Evolutionary conservation across 1,139 yeast genomes (phyloP).

Genomic region (Debaryomyces fabryi): DNA sequence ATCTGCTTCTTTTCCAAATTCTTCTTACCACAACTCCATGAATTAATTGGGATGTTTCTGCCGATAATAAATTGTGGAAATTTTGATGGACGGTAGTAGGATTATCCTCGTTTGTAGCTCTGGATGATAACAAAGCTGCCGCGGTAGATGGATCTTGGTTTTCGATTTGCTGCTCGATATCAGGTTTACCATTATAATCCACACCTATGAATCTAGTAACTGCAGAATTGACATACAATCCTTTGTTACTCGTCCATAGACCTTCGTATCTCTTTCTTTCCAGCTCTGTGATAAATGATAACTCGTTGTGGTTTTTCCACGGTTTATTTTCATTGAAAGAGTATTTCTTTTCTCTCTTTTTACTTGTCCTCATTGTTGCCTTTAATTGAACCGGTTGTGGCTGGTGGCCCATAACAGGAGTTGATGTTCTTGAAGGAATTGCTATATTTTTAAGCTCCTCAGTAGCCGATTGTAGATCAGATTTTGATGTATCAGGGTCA

Average conservation of each 20-base stretch:
- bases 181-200: constrained; percentile 24
- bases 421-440: constrained; percentile 16
- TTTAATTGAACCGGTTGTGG: constrained; percentile 48
- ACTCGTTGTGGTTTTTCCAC: constrained; percentile 84
- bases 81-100: constrained; percentile 24
- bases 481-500: not conserved
- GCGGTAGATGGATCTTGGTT: constrained; percentile 14
- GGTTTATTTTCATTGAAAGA: constrained; percentile 88
- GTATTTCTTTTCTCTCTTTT: constrained; percentile 42
- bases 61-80: constrained; percentile 37
- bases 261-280: constrained; percentile 92
- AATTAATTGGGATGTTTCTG: constrained; percentile 43
- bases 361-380: constrained; percentile 68
- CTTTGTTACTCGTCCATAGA: constrained; percentile 87
- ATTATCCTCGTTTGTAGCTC: constrained; percentile 19
- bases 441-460: not conserved
- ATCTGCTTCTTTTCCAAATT: constrained; percentile 76
- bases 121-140: constrained; percentile 28
- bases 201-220: constrained; percentile 41
- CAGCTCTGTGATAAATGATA: constrained; percentile 60
- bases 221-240: constrained; percentile 55
- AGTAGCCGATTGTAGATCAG: constrained; percentile 1
- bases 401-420: constrained; percentile 21
- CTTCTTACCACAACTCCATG: constrained; percentile 73
- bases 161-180: constrained; percentile 10